Evolutionary conservation across 176 grass and related monocot species (phyloP), one percentile per base, ranked within the genome.

Genomic region (Oryza glumipatula): DNA sequence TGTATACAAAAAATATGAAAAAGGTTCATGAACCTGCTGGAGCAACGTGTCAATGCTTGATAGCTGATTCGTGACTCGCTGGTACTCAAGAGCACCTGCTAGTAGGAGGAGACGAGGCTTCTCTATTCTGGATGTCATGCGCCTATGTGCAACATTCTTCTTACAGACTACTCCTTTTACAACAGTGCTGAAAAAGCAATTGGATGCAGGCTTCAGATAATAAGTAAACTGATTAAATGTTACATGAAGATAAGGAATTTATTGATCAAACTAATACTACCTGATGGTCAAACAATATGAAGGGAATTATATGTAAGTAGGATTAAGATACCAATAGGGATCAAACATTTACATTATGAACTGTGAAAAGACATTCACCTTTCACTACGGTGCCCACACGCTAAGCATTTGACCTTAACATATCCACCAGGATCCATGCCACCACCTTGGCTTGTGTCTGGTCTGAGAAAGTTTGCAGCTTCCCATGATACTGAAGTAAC

Each of bases 31-130:
- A 85, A 87, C 96, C 91, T 99, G 96, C 73, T 96, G 96, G 81
- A 99, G 83, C 78, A 99, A 94, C 28, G 96, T 99, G 87, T 94
- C 96, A 87, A 99, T 89, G 91, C 93, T 96, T 76, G 93, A 99
- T 72, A 99, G 78, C 80, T 85, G 86, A 92, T 94, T 96, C 16
- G 86, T 86, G 44, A 99, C 89, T 81, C 96, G 87, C 65, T 99
- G 96, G 78, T 99, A 99, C 84, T 99, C 91, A 77, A 99, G 91
- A 83, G 91, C 93, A 78, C 96, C 96, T 79, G 89, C 89, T 80
- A 99, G 93, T 76, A 99, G 81, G 36, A 99, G 85, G 74, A 99
- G 89, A 19, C 87, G 89, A 77, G 96, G 91, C 79, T 92, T 99
- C 85, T 95, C 88, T 80, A 99, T 91, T 87, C 65, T 88, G 45